Evolutionary conservation across 1,284 basidiomycete species (phyloP).

Genomic region (Puccinia sorghi): DNA sequence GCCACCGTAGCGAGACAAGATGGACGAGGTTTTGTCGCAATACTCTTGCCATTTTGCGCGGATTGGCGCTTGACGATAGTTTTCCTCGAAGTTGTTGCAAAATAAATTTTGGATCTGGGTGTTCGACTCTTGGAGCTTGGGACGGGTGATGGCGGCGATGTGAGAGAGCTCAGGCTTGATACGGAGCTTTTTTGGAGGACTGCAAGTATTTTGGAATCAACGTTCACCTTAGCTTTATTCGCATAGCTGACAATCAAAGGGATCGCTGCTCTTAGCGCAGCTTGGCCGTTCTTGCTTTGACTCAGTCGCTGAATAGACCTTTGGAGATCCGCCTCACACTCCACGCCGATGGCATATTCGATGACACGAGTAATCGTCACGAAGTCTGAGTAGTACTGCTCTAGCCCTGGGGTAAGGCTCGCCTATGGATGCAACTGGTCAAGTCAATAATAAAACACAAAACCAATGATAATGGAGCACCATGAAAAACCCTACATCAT

Average conservation of each 20-base stretch:
- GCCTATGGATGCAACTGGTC: slow-evolving; percentile 5
- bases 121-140: not conserved
- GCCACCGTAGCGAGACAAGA: slow-evolving; percentile 42
- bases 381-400: slow-evolving; percentile 69
- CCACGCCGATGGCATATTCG: slow-evolving; percentile 67
- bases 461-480: not conserved
- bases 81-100: no score
- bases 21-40: no score
- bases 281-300: slow-evolving; percentile 11
- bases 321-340: slow-evolving; percentile 49
- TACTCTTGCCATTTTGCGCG: no score
- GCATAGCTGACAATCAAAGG: slow-evolving; percentile 36
- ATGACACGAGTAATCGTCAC: slow-evolving; percentile 68
- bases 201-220: slow-evolving; percentile 6
- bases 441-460: not conserved
- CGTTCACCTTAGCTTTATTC: slow-evolving; percentile 22
- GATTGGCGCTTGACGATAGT: no score
- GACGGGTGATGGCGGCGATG: not conserved
- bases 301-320: slow-evolving; percentile 11
- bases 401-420: slow-evolving; percentile 39
- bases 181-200: not conserved
- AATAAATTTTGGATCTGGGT: not conserved
- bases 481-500: slow-evolving; percentile 9
- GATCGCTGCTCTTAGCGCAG: slow-evolving; percentile 37
- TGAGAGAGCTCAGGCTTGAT: not conserved